phyloP scores from a whole-genome alignment of 129 eudicot genomes.

The Tanacetum coccineum region DNA sequence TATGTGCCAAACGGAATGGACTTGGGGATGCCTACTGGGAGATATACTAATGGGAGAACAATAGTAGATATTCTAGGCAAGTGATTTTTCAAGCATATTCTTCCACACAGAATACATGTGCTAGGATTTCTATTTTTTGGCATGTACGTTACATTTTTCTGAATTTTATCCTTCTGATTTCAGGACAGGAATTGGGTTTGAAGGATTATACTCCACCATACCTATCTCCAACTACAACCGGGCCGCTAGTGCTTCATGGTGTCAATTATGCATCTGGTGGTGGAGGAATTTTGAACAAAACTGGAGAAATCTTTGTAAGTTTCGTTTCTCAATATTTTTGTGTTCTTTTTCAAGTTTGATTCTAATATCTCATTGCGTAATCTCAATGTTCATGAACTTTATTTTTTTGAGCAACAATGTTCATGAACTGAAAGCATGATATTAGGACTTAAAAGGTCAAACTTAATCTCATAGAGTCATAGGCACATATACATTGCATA shows the following conservation, averaged over 20 bases:
- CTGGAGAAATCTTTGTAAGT: constrained; percentile 81
- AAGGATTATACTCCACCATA: constrained; percentile 62
- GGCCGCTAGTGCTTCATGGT: constrained; percentile 54
- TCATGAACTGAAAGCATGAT: too few relatives aligned
- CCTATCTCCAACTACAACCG: constrained; percentile 70
- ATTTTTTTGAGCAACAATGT: too few relatives aligned
- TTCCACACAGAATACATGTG: too few relatives aligned
- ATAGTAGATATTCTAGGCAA: constrained; percentile 77
- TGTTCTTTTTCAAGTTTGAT: too few relatives aligned
- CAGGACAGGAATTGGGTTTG: constrained; percentile 64
- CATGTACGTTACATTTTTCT: too few relatives aligned
- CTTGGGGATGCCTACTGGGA: constrained; percentile 78
- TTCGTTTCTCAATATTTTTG: neutral
- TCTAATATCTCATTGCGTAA: too few relatives aligned
- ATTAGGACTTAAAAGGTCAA: too few relatives aligned
- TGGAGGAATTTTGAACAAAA: constrained; percentile 73
- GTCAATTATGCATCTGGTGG: constrained; percentile 97
- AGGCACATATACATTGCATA: too few relatives aligned
- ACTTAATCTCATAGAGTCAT: too few relatives aligned
- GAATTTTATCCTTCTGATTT: neutral
- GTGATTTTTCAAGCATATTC: constrained; percentile 17
- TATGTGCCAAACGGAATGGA: constrained; percentile 78
- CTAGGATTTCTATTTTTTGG: too few relatives aligned
- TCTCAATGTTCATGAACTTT: too few relatives aligned
- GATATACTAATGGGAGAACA: constrained; percentile 87